Evolutionary conservation across 139 green algal genomes (phyloP).

Genomic region (Axilococcus clingmanii): DNA sequence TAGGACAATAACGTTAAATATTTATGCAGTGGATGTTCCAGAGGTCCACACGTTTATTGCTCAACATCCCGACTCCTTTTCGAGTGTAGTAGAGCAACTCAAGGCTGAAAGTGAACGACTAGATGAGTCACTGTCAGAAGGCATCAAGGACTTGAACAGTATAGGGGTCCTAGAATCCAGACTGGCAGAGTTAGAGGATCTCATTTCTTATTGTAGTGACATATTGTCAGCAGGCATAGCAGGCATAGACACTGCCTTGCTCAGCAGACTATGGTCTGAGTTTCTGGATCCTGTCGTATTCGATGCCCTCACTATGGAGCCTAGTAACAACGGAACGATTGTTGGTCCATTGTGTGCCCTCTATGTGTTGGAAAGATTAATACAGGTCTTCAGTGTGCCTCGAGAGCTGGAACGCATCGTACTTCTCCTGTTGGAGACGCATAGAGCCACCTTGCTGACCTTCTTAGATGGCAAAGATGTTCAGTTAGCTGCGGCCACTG

Average conservation of each 20-base stretch:
- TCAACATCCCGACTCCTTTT: no score
- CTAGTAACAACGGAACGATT: no score
- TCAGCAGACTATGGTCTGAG: constrained; percentile 6
- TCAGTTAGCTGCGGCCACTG: constrained; percentile 29
- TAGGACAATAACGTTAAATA: constrained; percentile 88
- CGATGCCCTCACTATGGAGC: background rate
- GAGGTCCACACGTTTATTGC: no score
- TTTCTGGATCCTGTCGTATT: constrained; percentile 6
- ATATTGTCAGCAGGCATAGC: constrained; percentile 51
- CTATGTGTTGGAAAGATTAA: constrained; percentile 50
- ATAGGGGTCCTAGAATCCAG: no score
- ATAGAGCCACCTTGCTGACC: constrained; percentile 26
- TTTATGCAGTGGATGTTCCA: constrained; percentile 90
- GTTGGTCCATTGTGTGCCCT: constrained; percentile 43
- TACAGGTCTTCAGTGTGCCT: background rate
- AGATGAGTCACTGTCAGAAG: no score
- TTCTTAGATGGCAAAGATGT: constrained; percentile 23
- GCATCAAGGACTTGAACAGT: no score
- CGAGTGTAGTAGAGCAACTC: no score
- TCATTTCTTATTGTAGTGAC: constrained; percentile 89
- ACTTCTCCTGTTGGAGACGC: no score
- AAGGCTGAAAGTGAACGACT: no score
- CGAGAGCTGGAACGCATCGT: background rate
- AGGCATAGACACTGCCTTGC: background rate
- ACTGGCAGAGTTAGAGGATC: constrained; percentile 85